Percentiles rank a stretch among this genome's conserved stretches.
Conservation (phyloP, 2,329 filamentous ascomycete genomes). For the Penicillium hordei region DNA sequence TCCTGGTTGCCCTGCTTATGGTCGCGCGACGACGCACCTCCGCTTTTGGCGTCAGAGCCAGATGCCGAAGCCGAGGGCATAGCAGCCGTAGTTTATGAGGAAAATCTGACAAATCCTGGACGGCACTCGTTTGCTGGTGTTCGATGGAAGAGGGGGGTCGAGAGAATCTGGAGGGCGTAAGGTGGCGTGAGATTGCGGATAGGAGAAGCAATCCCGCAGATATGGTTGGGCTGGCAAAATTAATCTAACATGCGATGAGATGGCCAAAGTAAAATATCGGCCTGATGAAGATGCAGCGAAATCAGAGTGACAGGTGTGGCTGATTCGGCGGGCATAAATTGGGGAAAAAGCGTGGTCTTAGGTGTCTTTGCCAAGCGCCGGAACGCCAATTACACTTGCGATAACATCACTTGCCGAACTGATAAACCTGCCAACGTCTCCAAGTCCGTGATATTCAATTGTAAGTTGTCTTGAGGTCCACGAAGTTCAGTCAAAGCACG, state of each 20-base stretch:
- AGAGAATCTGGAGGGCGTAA: slow-evolving; percentile 2
- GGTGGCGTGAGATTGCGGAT: slow-evolving; percentile 19
- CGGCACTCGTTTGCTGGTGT: background rate
- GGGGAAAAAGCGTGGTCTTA: slow-evolving; percentile 23
- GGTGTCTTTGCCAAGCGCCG: slow-evolving; percentile 28
- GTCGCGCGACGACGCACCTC: slow-evolving; percentile 41
- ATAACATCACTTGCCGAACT: slow-evolving; percentile 1
- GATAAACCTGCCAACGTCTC: background rate
- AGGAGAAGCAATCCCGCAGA: slow-evolving; percentile 15
- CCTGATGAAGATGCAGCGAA: slow-evolving; percentile 6
- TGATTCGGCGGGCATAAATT: slow-evolving; percentile 6
- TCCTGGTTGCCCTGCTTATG: slow-evolving; percentile 54
- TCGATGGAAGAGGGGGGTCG: slow-evolving; percentile 2
- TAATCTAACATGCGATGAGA: background rate
- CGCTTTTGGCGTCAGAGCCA: slow-evolving; percentile 47
- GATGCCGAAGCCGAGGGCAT: slow-evolving; percentile 50
- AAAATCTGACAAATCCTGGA: background rate
- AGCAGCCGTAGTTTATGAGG: slow-evolving; percentile 2
- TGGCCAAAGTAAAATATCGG: background rate
- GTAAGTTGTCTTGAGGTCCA: background rate
- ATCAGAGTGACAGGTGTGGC: slow-evolving; percentile 14
- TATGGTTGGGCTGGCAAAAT: background rate
- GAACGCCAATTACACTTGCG: slow-evolving; percentile 17
- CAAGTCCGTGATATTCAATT: background rate
- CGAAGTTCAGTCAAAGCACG: background rate